A percentile compares a stretch with the other conserved stretches of the same genome.
Conservation (phyloP, 805 yeast species). For the Myxozyma lipomycoides region DNA sequence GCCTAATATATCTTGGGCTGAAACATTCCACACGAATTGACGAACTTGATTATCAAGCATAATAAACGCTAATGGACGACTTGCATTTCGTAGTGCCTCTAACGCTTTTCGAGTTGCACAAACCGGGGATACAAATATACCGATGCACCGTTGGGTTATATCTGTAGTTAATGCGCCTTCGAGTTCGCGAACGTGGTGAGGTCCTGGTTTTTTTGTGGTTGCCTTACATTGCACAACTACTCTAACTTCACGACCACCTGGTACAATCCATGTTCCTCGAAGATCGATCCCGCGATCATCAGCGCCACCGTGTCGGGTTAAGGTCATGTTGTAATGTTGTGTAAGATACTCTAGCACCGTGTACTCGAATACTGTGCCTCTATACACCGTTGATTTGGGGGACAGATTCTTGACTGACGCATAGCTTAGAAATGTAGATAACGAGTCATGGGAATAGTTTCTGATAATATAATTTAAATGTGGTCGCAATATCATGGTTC, state of each 20-base stretch:
- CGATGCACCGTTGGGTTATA: background rate
- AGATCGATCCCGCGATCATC: conserved; percentile 31
- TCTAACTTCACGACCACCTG: conserved; percentile 6
- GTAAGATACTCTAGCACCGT: conserved; percentile 22
- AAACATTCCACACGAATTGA: background rate
- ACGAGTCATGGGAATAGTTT: conserved; percentile 6
- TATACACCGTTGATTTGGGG: conserved; percentile 20
- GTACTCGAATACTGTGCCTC: conserved; percentile 32
- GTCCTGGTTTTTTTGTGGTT: conserved; percentile 45
- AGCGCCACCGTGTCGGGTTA: conserved; percentile 30
- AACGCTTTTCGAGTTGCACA: background rate
- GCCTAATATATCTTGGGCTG: background rate
- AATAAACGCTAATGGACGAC: background rate
- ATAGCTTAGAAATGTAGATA: conserved; percentile 14
- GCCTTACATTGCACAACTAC: conserved; percentile 32
- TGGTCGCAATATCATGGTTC: background rate
- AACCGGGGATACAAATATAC: background rate
- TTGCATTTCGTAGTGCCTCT: background rate
- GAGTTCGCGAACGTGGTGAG: conserved; percentile 36
- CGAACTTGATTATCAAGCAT: background rate
- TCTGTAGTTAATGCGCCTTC: conserved; percentile 19
- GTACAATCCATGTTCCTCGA: conserved; percentile 23
- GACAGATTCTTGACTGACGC: conserved; percentile 9
- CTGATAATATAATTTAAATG: too few relatives aligned
- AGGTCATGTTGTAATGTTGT: conserved; percentile 9